A percentile compares a stretch with the other conserved stretches of the same genome.
phyloP scores from a whole-genome alignment of 1,284 basidiomycete species.

The Boletus smithii region DNA sequence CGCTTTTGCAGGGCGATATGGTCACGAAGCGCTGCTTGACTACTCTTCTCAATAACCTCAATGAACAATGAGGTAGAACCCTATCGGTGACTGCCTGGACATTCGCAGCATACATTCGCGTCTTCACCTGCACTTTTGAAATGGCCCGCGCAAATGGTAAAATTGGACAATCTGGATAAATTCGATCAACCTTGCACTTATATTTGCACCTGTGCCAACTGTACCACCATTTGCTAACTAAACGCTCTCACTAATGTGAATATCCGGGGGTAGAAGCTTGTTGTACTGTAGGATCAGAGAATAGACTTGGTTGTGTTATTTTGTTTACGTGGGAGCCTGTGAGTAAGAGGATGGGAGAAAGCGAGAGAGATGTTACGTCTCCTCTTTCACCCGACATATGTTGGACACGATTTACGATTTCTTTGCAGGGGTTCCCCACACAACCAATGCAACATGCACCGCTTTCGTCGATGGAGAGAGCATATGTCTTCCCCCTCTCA shows the following conservation, averaged over 20 bases:
- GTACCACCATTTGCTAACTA: constrained; percentile 35
- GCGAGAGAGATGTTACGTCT: too few relatives aligned
- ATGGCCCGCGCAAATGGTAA: constrained; percentile 20
- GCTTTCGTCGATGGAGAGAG: constrained; percentile 26
- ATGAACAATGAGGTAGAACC: constrained; percentile 44
- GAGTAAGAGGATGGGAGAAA: background rate
- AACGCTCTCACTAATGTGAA: constrained; percentile 33
- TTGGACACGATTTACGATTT: constrained; percentile 9
- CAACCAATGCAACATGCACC: constrained; percentile 27
- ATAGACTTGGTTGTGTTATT: constrained; percentile 4
- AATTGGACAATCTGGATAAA: constrained; percentile 36
- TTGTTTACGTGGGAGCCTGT: constrained; percentile 15
- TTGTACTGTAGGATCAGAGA: constrained; percentile 33
- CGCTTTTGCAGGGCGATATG: constrained; percentile 73
- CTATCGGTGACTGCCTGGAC: background rate
- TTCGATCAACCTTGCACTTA: constrained; percentile 27
- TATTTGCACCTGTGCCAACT: constrained; percentile 33
- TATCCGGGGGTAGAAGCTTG: constrained; percentile 33
- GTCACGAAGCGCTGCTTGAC: constrained; percentile 96
- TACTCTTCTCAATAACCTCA: constrained; percentile 91
- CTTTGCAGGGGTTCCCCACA: constrained; percentile 9
- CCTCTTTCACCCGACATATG: too few relatives aligned
- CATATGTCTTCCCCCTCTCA: constrained; percentile 26
- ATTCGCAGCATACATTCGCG: constrained; percentile 4
- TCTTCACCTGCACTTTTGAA: constrained; percentile 14